Evolutionary conservation across 306 rosid genomes (phyloP), one percentile per base, ranked within the genome.

Genomic region (Pyrus bretschneideri): DNA sequence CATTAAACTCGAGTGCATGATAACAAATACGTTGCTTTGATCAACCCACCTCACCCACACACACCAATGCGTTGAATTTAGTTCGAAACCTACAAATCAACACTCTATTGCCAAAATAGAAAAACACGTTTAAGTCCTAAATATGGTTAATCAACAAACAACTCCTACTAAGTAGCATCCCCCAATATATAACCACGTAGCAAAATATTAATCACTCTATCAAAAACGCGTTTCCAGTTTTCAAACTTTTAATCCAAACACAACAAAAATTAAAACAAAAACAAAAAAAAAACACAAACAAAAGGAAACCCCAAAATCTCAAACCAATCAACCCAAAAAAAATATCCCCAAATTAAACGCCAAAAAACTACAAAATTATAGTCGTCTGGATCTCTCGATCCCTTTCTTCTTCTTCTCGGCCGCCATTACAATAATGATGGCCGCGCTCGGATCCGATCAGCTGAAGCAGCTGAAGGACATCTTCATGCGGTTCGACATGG

Each of bases 401-500:
- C 42, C n/a, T 19, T 8, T 21, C 17, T 65, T 19, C 70, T 33
- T 35, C 68, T 9, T 64, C 22, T 31, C n/a, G 21, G 69, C 55
- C 27, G 70, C 49, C 51, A 21, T 66, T 66, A 10, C 14, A 12
- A 21, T 11, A 13, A 13, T 66, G 22, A 91, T 85, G 86, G 80
- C 88, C 10, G 55, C 68, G 23, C 61, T 83, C 31, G 81, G 83
- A 65, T 71, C 80, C 67, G 91, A 87, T 4, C 96, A 91, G 80
- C 54, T 89, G 18, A 83, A 83, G 63, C 95, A 91, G 52, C 90
- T 93, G 8, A 84, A 77, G 23, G 95, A 88, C 38, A 93, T 93
- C 55, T 93, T 93, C 88, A 59, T 25, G 21, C 89, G 97, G 4
- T 93, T 93, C 42, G 98, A 93, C 85, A 88, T 93, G 96, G 91